A percentile compares a stretch with the other conserved stretches of the same genome.
Evolutionary conservation across 768 basidiomycete species (phyloP).

Genomic region (Trametes maxima): DNA sequence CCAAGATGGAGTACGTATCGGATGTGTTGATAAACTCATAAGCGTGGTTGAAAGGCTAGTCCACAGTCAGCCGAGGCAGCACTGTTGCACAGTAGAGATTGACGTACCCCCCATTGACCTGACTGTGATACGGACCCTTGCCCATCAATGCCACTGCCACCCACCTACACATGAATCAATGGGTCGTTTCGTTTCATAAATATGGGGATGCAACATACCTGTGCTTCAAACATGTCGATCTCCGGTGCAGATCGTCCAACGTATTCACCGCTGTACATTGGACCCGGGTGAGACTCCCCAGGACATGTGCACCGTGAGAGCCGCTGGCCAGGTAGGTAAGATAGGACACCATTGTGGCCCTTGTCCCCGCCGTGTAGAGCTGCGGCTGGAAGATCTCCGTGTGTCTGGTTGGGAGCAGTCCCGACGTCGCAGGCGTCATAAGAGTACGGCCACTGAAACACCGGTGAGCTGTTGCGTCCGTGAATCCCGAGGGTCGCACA

Average conservation of each 20-base stretch:
- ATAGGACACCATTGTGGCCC: conserved; percentile 49
- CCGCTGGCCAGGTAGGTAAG: conserved; percentile 41
- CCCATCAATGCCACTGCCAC: conserved; percentile 44
- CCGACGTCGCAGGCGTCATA: conserved; percentile 84
- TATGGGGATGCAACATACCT: conserved; percentile 50
- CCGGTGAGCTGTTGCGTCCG: conserved; percentile 6
- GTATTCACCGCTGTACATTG: conserved; percentile 56
- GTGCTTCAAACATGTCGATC: conserved; percentile 71
- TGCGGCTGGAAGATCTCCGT: conserved; percentile 63
- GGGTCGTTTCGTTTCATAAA: conserved; percentile 74
- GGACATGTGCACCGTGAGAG: conserved; percentile 52
- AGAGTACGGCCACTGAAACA: conserved; percentile 61
- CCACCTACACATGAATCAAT: conserved; percentile 69
- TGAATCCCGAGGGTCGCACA: neutral
- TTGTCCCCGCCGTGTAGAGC: conserved; percentile 59
- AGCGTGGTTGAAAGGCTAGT: conserved; percentile 72
- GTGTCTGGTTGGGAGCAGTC: conserved; percentile 78
- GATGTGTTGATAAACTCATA: conserved; percentile 73
- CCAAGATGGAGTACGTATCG: conserved; percentile 56
- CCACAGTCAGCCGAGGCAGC: neutral
- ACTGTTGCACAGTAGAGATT: neutral
- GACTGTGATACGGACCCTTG: conserved; percentile 60
- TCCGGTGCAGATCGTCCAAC: conserved; percentile 70
- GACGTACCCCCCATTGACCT: conserved; percentile 74
- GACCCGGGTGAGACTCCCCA: conserved; percentile 53